Evolutionary conservation across 2,329 filamentous ascomycete species (phyloP), one percentile per base, ranked within the genome.

Genomic region (Colletotrichum sp.): DNA sequence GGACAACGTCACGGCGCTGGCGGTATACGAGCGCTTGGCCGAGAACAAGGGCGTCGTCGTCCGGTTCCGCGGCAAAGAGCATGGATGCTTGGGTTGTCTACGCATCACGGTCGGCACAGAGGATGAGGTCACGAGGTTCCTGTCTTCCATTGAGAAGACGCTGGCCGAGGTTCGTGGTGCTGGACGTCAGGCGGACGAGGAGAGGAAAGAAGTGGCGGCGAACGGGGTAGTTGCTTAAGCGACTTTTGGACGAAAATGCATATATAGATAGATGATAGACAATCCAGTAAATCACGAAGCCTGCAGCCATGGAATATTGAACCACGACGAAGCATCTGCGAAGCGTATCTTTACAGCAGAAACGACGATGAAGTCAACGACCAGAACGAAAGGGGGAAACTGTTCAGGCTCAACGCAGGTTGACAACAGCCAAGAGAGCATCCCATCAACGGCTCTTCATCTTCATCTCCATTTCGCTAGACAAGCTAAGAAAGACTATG

Each of bases 101-200:
- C 91, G 97, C 71, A 95, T 99, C 79, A 99, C 97, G 0, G 92
- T 99, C 15, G 97, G 97, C 18, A 99, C 96, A 1, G 94, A 98
- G 83, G 86, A 91, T 2, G 97, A 99, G 85, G 95, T 98, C 10
- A 93, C 93, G 30, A 90, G 93, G 75, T 95, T 99, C 82, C 83
- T 99, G 79, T 86, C 87, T 24, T 93, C 96, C 79, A 85, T 98
- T 26, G 87, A 86, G 78, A 85, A 83, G 71, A 86, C 86, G 3
- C 79, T 92, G 71, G 84, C 80, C 3, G 87, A 91, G 79, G 86
- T 91, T 12, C 82, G 86, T 18, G 85, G 83, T 0, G 73, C 57
- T 8, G 38, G 60, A 30, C 72, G 77, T 28, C 78, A 78, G 64
- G 76, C 71, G 24, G 81, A 84, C 30, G 84, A 87, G 78, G 84